These are phyloP conservation scores for Rhododendron simsii DNA, from an alignment of 148 eudicot species.

Conservation along the genomic window DNA sequence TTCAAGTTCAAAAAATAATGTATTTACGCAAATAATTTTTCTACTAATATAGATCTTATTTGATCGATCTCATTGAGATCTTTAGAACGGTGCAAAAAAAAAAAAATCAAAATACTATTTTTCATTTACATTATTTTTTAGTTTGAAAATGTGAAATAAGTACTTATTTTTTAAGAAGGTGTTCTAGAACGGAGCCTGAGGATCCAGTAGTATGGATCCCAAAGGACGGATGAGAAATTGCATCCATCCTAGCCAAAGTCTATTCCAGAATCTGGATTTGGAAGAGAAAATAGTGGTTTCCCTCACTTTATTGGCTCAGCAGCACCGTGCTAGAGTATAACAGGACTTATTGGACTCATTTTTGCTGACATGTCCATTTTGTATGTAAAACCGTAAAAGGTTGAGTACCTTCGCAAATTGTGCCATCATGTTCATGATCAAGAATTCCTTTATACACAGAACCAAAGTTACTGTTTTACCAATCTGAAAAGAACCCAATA, in stretches of 20 bases:
- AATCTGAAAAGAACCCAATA: background rate
- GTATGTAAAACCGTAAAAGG: background rate
- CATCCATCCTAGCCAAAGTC: background rate
- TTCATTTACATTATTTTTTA: no score
- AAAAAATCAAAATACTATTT: no score
- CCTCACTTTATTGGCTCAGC: background rate
- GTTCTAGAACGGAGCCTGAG: no score
- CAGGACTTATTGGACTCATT: background rate
- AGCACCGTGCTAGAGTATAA: background rate
- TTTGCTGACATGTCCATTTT: background rate
- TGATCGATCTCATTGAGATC: no score
- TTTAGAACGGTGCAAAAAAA: no score
- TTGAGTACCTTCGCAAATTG: background rate
- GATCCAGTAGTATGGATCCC: background rate
- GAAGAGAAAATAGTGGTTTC: background rate
- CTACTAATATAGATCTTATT: no score
- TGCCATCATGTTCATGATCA: background rate
- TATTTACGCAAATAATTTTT: no score
- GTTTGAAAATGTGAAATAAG: no score
- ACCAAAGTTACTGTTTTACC: background rate
- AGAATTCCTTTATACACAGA: background rate
- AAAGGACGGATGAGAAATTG: background rate
- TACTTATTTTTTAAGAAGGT: no score
- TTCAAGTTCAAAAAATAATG: no score
- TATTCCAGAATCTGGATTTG: background rate